Percentiles rank a stretch among this genome's conserved stretches.
Evolutionary conservation across 2,329 filamentous ascomycete species (phyloP).

Genomic region (Xenoacremonium recifei): DNA sequence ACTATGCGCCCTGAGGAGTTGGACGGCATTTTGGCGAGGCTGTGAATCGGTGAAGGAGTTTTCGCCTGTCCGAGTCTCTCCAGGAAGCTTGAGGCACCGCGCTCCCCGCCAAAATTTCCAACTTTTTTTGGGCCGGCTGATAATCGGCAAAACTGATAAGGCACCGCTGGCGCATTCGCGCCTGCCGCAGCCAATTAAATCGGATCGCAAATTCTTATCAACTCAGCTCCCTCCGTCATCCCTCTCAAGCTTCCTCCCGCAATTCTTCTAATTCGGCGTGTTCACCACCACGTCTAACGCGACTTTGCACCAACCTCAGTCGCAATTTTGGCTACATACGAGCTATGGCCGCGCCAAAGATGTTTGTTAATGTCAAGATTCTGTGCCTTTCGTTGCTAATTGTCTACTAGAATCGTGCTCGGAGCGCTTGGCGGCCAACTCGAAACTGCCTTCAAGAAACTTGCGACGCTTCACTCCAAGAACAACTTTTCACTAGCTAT

Average conservation of each 20-base stretch:
- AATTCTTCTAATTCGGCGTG: too few relatives aligned
- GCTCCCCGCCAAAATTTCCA: slow-evolving; percentile 29
- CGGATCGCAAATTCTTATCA: slow-evolving; percentile 35
- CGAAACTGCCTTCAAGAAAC: slow-evolving; percentile 72
- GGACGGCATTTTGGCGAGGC: slow-evolving; percentile 54
- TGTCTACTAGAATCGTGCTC: slow-evolving; percentile 65
- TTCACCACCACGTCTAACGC: too few relatives aligned
- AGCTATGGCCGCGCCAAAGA: slow-evolving; percentile 48
- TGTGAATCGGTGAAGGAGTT: slow-evolving; percentile 22
- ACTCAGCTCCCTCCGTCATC: too few relatives aligned
- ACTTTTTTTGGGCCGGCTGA: slow-evolving; percentile 35
- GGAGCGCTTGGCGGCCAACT: slow-evolving; percentile 82
- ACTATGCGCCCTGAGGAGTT: slow-evolving; percentile 65
- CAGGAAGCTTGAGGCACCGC: slow-evolving; percentile 17
- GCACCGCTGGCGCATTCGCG: slow-evolving; percentile 6
- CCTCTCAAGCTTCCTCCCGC: slow-evolving; percentile 4
- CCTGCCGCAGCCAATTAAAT: slow-evolving; percentile 30
- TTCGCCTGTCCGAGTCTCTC: slow-evolving; percentile 18
- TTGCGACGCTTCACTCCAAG: slow-evolving; percentile 78
- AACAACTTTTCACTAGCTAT: slow-evolving; percentile 87
- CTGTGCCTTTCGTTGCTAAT: slow-evolving; percentile 6
- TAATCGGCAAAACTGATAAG: slow-evolving; percentile 37
- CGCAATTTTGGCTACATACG: neutral
- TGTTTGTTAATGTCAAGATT: slow-evolving; percentile 34
- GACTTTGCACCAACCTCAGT: too few relatives aligned